Evolutionary conservation across 2,329 filamentous ascomycete genomes (phyloP), one percentile per base, ranked within the genome.

Genomic region (Clathrospora elynae): DNA sequence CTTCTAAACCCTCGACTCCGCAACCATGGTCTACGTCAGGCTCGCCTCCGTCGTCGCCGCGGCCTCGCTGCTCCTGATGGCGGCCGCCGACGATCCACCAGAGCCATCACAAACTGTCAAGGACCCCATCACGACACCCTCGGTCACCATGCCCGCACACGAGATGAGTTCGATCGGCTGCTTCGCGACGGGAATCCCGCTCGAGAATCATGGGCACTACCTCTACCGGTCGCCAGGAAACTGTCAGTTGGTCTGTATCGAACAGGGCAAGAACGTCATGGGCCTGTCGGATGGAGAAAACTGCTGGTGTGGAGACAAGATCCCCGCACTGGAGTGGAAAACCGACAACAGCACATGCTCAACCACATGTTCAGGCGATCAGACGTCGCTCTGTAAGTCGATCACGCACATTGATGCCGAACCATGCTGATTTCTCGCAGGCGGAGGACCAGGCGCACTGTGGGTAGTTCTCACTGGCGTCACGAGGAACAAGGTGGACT

Each of bases 231-330:
- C 75, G 50, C 67, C 70, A 19, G 80, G 81, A 38, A 77, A 77
- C 53, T 85, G 82, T 55, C 76, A 80, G 51, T 56, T 68, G 13
- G 66, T 73, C 49, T 85, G 82, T 62, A 58, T 73, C 16, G 58
- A 70, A 2, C 61, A 70, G 1, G 59, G 74, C 6, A 75, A 78
- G 23, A 55, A 77, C 1, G 86, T 90, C 6, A 81, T 85, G 59
- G 88, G 78, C 20, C 72, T 88, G 30, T 80, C 78, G 6, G 76
- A 78, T 12, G 80, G 80, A 11, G 74, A 76, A 12, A 71, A 82
- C 51, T 96, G 90, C 72, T 88, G 77, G 61, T 95, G 90, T 61
- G 90, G 90, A 46, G 73, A 82, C 51, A 70, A 76, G 45, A 78
- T 91, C 33, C 90, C 90, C 0, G 75, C 83, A 11, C 53, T 62